Evolutionary conservation across 139 green algal species (phyloP).

Genomic region (Dunaliella primolecta): DNA sequence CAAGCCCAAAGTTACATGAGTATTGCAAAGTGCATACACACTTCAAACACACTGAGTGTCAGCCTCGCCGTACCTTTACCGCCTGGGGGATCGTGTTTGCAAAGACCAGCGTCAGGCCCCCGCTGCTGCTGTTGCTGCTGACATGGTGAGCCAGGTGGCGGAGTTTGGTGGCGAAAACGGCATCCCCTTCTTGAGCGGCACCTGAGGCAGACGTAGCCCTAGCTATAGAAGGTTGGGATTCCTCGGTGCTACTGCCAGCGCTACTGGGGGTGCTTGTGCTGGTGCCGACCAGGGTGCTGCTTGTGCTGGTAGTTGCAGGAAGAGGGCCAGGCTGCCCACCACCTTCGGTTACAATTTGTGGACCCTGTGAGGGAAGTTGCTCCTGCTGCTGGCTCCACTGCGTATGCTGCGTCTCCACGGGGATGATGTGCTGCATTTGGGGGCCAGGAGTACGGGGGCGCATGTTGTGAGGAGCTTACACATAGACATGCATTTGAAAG

Average conservation of each 20-base stretch:
- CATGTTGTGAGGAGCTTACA: not conserved
- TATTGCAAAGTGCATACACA: too few relatives aligned
- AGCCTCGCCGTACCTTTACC: not conserved
- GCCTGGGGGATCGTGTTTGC: conserved; percentile 40
- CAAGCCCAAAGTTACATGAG: too few relatives aligned
- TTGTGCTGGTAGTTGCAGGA: too few relatives aligned
- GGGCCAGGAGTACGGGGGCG: not conserved
- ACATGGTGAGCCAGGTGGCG: conserved; percentile 7
- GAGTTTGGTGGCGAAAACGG: not conserved
- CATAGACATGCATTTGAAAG: too few relatives aligned
- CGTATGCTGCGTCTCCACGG: not conserved
- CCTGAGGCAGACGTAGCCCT: not conserved
- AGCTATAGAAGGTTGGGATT: too few relatives aligned
- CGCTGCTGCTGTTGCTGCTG: not conserved
- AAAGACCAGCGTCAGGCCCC: conserved; percentile 37
- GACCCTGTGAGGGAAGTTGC: not conserved
- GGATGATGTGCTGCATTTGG: not conserved
- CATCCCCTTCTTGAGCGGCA: too few relatives aligned
- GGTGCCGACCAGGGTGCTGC: too few relatives aligned
- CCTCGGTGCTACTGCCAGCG: too few relatives aligned
- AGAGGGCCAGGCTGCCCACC: too few relatives aligned
- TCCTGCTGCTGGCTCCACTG: not conserved
- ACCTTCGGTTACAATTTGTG: too few relatives aligned
- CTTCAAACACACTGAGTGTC: too few relatives aligned
- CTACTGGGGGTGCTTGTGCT: too few relatives aligned